A percentile compares a stretch with the other conserved stretches of the same genome.
phyloP scores from a whole-genome alignment of 2,329 filamentous ascomycete genomes.

The Aspergillaceae sp. region DNA sequence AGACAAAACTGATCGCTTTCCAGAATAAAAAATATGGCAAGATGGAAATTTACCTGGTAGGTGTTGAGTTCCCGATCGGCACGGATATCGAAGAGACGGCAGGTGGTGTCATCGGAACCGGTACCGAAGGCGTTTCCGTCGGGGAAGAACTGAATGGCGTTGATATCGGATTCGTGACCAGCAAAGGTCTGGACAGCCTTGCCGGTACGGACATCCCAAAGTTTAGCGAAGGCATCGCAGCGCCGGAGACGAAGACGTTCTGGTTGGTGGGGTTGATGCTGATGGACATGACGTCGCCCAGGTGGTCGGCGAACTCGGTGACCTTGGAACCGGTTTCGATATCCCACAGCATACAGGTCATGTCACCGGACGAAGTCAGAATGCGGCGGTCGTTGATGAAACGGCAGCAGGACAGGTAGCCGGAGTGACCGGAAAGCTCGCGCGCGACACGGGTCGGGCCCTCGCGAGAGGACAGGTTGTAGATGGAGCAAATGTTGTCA shows the following conservation, averaged over 20 bases:
- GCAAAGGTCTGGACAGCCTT: constrained; percentile 98
- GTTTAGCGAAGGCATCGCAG: constrained; percentile 97
- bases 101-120: constrained; percentile 94
- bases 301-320: constrained; percentile 94
- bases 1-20: background rate
- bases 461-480: constrained; percentile 94
- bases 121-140: constrained; percentile 98
- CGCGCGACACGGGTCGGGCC: constrained; percentile 94
- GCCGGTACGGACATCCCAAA: constrained; percentile 97
- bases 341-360: constrained; percentile 99
- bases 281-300: constrained; percentile 99
- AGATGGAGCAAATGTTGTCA: constrained; percentile 99
- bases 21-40: background rate
- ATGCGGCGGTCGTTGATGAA: constrained; percentile 99
- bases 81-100: constrained; percentile 93
- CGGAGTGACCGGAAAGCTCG: constrained; percentile 92
- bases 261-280: constrained; percentile 99
- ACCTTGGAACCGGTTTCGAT: constrained; percentile 96
- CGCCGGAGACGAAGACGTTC: constrained; percentile 98
- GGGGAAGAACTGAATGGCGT: constrained; percentile 98
- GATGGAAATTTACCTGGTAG: constrained; percentile 48
- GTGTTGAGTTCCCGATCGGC: constrained; percentile 73
- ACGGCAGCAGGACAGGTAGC: constrained; percentile 94
- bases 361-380: constrained; percentile 94
- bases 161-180: constrained; percentile 97